Percentiles rank a stretch among this genome's conserved stretches.
Evolutionary conservation across 345 rosid species (phyloP).

Genomic region (sweet orange (Citrus sinensis)): DVS_A1.0 CM039162.1:4657001-4657500

Average conservation of each 20-base stretch:
- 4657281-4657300: too few species aligned
- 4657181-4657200: slow-evolving; percentile 89
- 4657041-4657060: slow-evolving; percentile 89
- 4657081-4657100: too few species aligned
- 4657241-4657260: slow-evolving; percentile 77
- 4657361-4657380: slow-evolving; percentile 76
- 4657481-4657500: slow-evolving; percentile 80
- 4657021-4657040: slow-evolving; percentile 77
- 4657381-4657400: slow-evolving; percentile 83
- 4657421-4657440: slow-evolving; percentile 97
- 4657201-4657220: slow-evolving; percentile 81
- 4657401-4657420: slow-evolving; percentile 97
- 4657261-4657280: background rate
- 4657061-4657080: slow-evolving; percentile 48
- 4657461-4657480: slow-evolving; percentile 70
- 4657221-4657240: slow-evolving; percentile 85
- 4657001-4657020: slow-evolving; percentile 82
- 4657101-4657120: too few species aligned
- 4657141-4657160: background rate
- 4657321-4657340: background rate
- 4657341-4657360: background rate
- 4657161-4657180: slow-evolving; percentile 50
- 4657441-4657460: slow-evolving; percentile 96
- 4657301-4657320: too few species aligned
- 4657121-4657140: too few species aligned